Evolutionary conservation across 1,139 yeast genomes (phyloP).

Genomic region (Suhomyces bokatorum): DNA sequence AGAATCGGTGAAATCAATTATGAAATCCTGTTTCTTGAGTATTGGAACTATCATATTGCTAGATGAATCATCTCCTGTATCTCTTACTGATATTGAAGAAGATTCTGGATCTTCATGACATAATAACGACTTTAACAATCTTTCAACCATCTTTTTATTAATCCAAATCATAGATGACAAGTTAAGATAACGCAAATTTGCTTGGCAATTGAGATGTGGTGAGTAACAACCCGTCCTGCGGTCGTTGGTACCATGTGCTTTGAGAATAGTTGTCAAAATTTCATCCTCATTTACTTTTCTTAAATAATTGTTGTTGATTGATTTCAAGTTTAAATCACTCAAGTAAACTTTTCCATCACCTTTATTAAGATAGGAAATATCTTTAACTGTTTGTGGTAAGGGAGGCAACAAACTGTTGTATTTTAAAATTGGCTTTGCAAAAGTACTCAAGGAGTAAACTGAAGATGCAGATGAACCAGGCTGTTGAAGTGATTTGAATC

Average conservation of each 20-base stretch:
- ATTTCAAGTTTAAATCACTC: constrained; percentile 44
- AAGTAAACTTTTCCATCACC: constrained; percentile 45
- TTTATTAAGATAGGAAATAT: constrained; percentile 29
- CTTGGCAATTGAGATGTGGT: not conserved
- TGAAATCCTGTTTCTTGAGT: constrained; percentile 25
- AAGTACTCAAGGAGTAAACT: constrained; percentile 31
- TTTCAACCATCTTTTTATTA: constrained; percentile 40
- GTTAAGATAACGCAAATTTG: constrained; percentile 32
- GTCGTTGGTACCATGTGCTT: constrained; percentile 16
- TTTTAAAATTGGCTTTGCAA: constrained; percentile 32
- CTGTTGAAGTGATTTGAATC: constrained; percentile 11
- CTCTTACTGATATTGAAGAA: not conserved
- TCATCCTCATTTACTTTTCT: constrained; percentile 38
- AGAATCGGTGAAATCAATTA: constrained; percentile 51
- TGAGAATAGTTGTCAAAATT: constrained; percentile 34
- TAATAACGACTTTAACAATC: constrained; percentile 24
- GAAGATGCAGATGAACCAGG: constrained; percentile 32
- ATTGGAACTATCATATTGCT: not conserved
- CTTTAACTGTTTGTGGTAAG: constrained; percentile 29
- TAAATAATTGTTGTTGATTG: constrained; percentile 37
- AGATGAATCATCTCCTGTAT: not conserved
- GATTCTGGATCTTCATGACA: constrained; percentile 6
- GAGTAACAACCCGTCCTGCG: not conserved
- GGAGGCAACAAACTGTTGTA: constrained; percentile 44
- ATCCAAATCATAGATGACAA: constrained; percentile 56